Evolutionary conservation across 1,284 basidiomycete genomes (phyloP), one percentile per base, ranked within the genome.

Genomic region (Sanghuangporus weigelae): DNA sequence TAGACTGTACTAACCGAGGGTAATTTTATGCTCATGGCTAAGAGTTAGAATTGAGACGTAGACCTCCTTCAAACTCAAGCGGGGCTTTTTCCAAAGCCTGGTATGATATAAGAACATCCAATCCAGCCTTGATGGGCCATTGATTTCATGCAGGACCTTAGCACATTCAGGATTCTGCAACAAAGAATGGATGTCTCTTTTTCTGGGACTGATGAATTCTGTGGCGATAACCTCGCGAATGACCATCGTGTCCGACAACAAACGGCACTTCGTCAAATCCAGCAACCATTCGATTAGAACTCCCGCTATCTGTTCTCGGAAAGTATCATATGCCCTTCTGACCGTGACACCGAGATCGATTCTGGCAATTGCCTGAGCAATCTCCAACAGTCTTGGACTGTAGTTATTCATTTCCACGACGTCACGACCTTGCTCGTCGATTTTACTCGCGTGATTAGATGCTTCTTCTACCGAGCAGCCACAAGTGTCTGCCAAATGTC

Each of bases 341-440:
- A 99, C 86, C 1, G 94, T 96, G 21, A 98, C 93, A 5, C 92
- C 93, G 0, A 99, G 79, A 71, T 98, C 96, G 67, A 98, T 95
- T 69, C 93, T 89, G 12, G 87, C 81, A 64, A 99, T 87, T 61
- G 85, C 82, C 59, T 87, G 87, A 0, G 94, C 93, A 59, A 90
- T 86, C 68, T 93, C 88, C 39, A 96, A 83, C 10, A 97, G 79
- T 40, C 84, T 81, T 1, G 82, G 71, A 19, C 87, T 81, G 66
- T 92, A 87, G 16, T 81, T 78, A 59, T 88, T 87, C 75, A 91
- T 90, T 23, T 93, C 86, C 63, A 99, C 84, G 59, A 96, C 85
- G 65, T 92, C 94, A 31, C 96, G 84, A 0, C 97, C 96, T 62
- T 87, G 82, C 51, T 90, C 86, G 72, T 98, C 95, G 59, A 96